Conservation (phyloP, 768 basidiomycete species). For the Fistulinella prunicolor region DNA sequence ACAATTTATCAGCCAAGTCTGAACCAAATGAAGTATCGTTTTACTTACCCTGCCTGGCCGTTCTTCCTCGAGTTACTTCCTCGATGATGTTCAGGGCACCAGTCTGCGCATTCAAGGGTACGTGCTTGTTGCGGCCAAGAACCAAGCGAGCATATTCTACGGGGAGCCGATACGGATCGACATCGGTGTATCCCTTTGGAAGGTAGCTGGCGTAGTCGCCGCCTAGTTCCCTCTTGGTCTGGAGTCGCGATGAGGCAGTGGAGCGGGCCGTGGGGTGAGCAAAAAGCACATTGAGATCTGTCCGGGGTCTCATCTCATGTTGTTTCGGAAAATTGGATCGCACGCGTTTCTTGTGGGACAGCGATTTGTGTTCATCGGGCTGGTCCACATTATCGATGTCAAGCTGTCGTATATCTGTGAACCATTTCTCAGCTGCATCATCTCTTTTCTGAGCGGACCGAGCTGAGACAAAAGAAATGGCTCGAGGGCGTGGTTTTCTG, state of each 20-base stretch:
- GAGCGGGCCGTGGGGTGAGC: neutral
- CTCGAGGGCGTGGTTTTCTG: constrained; percentile 1
- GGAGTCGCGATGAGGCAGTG: constrained; percentile 20
- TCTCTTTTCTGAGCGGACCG: constrained; percentile 24
- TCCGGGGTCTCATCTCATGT: constrained; percentile 22
- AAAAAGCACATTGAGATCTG: constrained; percentile 23
- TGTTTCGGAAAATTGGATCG: constrained; percentile 1
- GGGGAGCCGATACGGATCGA: constrained; percentile 34
- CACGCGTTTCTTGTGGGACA: constrained; percentile 5
- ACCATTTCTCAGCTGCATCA: constrained; percentile 24
- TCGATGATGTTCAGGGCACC: constrained; percentile 41
- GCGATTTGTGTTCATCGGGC: neutral
- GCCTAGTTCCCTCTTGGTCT: constrained; percentile 36
- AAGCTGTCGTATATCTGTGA: constrained; percentile 18
- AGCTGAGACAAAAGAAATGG: constrained; percentile 21
- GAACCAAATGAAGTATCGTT: neutral
- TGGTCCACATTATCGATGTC: constrained; percentile 10
- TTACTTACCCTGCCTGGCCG: constrained; percentile 12
- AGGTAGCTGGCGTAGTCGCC: constrained; percentile 54
- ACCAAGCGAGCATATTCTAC: constrained; percentile 41
- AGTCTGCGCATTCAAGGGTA: constrained; percentile 38
- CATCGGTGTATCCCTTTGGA: constrained; percentile 24
- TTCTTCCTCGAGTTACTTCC: constrained; percentile 9
- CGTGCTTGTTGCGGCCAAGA: constrained; percentile 43
- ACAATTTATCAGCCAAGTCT: neutral